These are phyloP conservation scores for Naganishia vishniacii DNA, from an alignment of 768 basidiomycete genomes.

Conservation along the genomic window DNA sequence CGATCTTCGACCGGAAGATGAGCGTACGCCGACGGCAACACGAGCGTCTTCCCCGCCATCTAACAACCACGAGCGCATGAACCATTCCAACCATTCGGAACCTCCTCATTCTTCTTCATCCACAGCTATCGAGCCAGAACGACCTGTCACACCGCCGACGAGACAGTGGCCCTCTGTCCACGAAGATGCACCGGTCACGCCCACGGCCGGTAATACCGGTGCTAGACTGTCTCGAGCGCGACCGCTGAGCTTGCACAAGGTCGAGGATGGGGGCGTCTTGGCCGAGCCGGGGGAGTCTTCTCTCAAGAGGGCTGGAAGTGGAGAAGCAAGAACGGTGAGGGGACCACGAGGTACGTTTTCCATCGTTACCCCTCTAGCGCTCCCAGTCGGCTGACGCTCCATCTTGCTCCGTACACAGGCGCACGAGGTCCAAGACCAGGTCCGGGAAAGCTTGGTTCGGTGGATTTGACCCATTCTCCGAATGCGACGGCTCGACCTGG, in stretches of 20 bases:
- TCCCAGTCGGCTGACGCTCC: neutral
- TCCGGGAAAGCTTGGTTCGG: slow-evolving; percentile 18
- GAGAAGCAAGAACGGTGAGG: slow-evolving; percentile 15
- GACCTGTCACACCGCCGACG: neutral
- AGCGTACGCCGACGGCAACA: neutral
- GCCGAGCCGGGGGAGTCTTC: slow-evolving; percentile 9
- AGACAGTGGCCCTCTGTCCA: neutral
- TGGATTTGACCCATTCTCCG: slow-evolving; percentile 2
- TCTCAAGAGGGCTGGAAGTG: slow-evolving; percentile 17
- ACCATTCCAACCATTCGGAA: neutral
- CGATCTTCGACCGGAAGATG: slow-evolving; percentile 4
- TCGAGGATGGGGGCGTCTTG: neutral
- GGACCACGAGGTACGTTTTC: slow-evolving; percentile 23
- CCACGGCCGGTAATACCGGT: neutral
- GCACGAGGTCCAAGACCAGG: slow-evolving; percentile 22
- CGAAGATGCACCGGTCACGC: slow-evolving; percentile 8
- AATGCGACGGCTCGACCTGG: slow-evolving; percentile 6
- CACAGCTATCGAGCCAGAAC: neutral
- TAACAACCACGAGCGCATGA: neutral
- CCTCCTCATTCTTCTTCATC: neutral
- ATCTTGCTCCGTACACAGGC: neutral
- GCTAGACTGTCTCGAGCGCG: slow-evolving; percentile 19
- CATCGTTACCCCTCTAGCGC: neutral
- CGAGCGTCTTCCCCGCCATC: neutral
- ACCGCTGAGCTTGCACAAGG: slow-evolving; percentile 17